Percentiles rank a stretch among this genome's conserved stretches.
phyloP scores from a whole-genome alignment of 2,329 filamentous ascomycete genomes.

The Mariannaea elegans region DNA sequence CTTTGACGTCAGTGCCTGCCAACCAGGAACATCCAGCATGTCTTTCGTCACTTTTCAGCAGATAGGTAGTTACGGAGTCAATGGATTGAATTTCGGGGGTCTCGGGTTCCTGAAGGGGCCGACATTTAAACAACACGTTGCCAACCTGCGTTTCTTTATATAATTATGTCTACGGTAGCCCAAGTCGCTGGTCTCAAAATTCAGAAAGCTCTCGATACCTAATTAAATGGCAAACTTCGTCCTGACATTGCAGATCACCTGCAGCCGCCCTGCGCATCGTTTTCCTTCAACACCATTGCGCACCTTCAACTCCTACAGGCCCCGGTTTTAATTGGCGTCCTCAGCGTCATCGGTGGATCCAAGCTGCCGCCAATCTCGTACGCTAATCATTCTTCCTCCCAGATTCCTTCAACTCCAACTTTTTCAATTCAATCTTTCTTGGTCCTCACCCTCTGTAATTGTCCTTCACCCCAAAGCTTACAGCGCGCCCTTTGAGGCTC shows the following conservation, averaged over 20 bases:
- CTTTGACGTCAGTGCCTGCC: conserved; percentile 40
- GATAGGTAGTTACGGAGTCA: too few relatives aligned
- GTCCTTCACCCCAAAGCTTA: conserved; percentile 7
- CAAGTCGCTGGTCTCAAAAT: too few relatives aligned
- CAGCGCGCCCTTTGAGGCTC: conserved; percentile 31
- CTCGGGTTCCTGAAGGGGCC: conserved; percentile 4
- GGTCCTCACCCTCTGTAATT: conserved; percentile 12
- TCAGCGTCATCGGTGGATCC: conserved; percentile 38
- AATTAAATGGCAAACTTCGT: too few relatives aligned
- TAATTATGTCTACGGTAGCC: too few relatives aligned
- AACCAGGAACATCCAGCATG: conserved; percentile 38
- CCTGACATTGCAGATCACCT: not conserved
- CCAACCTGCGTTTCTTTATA: too few relatives aligned
- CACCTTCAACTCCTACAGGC: conserved; percentile 20
- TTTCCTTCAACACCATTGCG: conserved; percentile 5
- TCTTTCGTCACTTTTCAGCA: conserved; percentile 8
- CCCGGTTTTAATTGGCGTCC: conserved; percentile 33
- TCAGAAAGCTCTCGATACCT: too few relatives aligned
- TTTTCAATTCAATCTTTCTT: conserved; percentile 9
- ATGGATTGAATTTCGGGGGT: conserved; percentile 9
- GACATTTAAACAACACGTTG: conserved; percentile 6
- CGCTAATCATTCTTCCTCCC: not conserved
- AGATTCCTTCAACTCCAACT: not conserved
- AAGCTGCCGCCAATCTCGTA: conserved; percentile 2
- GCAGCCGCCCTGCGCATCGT: not conserved